Evolutionary conservation across 352 stramenopile species (phyloP).

Genomic region (Globisporangium takayamanum): DNA sequence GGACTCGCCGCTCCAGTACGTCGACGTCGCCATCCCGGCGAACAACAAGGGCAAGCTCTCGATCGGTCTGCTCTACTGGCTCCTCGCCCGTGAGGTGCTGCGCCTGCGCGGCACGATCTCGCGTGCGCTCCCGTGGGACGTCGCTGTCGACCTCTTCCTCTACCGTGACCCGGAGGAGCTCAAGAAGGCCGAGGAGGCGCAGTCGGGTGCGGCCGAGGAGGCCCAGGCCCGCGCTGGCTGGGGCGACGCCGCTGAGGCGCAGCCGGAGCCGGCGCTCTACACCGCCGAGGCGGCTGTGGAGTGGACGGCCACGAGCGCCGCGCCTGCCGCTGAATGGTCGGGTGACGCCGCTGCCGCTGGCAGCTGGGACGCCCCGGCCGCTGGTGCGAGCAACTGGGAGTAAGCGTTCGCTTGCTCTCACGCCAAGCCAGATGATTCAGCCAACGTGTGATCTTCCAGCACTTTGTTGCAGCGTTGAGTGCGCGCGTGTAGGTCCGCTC

Average conservation of each 20-base stretch:
- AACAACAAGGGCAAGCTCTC: slow-evolving; percentile 99
- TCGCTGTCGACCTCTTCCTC: slow-evolving; percentile 99
- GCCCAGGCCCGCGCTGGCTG: slow-evolving; percentile 60
- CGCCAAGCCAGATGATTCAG: slow-evolving; percentile 4
- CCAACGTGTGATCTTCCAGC: slow-evolving; percentile 3
- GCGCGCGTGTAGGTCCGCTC: slow-evolving; percentile 8
- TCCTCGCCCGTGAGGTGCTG: slow-evolving; percentile 98
- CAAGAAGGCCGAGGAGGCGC: slow-evolving; percentile 98
- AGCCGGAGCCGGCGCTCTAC: slow-evolving; percentile 51
- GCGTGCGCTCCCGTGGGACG: slow-evolving; percentile 94
- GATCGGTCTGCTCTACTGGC: slow-evolving; percentile 99
- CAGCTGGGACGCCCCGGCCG: slow-evolving; percentile 51
- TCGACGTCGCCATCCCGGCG: slow-evolving; percentile 99
- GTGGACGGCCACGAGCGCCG: slow-evolving; percentile 43
- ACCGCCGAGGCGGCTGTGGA: slow-evolving; percentile 44
- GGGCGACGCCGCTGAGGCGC: slow-evolving; percentile 45
- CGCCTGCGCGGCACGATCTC: slow-evolving; percentile 96
- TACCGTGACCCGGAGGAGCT: slow-evolving; percentile 99
- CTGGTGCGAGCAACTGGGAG: slow-evolving; percentile 60
- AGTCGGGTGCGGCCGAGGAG: slow-evolving; percentile 83
- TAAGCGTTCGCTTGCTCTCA: slow-evolving; percentile 40
- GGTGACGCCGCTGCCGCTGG: slow-evolving; percentile 47
- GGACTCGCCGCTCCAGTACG: slow-evolving; percentile 98
- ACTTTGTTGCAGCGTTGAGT: neutral
- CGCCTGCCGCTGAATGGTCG: slow-evolving; percentile 66